phyloP scores from a whole-genome alignment of 352 stramenopile species.

The Blastocystis sp. region DNA sequence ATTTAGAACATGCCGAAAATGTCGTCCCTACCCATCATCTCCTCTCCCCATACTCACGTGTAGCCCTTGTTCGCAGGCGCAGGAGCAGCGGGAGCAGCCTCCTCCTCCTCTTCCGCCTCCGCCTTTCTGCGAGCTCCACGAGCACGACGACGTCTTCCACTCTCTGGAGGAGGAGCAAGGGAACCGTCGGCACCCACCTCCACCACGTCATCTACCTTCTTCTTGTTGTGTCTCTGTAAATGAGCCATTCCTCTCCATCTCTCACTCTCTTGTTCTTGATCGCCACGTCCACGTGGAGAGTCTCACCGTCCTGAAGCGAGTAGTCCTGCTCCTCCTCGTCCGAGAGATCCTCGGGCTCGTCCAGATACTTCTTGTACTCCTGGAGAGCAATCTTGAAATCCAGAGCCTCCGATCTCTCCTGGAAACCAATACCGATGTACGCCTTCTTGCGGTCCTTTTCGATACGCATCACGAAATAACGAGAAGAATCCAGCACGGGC shows the following conservation, averaged over 20 bases:
- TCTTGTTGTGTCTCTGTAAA: slow-evolving; percentile 25
- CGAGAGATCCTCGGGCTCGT: background rate
- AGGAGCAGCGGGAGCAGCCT: background rate
- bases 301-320: slow-evolving; percentile 6
- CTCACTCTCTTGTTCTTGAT: slow-evolving; percentile 41
- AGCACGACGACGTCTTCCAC: background rate
- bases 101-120: background rate
- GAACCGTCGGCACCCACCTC: background rate
- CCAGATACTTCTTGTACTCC: slow-evolving; percentile 37
- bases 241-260: background rate
- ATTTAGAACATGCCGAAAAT: background rate
- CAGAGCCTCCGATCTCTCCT: slow-evolving; percentile 19
- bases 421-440: slow-evolving; percentile 29
- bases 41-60: background rate
- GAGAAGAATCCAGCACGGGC: slow-evolving; percentile 46
- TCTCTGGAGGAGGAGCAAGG: background rate
- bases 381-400: slow-evolving; percentile 45
- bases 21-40: slow-evolving; percentile 17
- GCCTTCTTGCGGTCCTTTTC: slow-evolving; percentile 39
- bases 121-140: background rate
- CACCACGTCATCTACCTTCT: slow-evolving; percentile 6
- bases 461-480: slow-evolving; percentile 32
- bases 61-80: background rate
- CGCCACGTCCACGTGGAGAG: slow-evolving; percentile 32
- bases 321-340: background rate